Evolutionary conservation across 352 stramenopile genomes (phyloP), one percentile per base, ranked within the genome.

Genomic region (Phytophthora tentaculata): DNA sequence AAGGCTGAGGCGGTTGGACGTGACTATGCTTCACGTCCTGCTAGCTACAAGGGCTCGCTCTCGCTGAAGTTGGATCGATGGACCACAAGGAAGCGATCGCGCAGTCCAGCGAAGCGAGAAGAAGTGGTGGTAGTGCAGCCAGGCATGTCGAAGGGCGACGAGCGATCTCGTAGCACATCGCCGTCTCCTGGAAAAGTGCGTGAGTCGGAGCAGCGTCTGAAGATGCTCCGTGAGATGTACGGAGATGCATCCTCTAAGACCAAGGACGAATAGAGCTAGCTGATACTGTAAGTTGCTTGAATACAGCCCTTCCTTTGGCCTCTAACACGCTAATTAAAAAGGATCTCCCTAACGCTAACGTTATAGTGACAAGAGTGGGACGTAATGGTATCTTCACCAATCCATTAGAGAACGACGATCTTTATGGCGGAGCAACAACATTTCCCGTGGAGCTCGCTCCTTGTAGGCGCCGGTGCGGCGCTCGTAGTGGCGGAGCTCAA

Each of bases 31-130:
- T 79, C 89, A n/a, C 89, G 88, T 16, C 95, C 95, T 0, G 79
- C 84, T 16, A 96, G 90, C 56, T 98, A 98, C 74, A 97, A 98
- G 72, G 93, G 94, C 16, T 97, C 89, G 26, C 72, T 98, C 7
- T 97, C 91, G 45, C 79, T 98, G 41, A 97, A 97, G 58, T 70
- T 96, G 3, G 92, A 98, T 64, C 88, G 87, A 0, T 97, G 84
- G 71, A 97, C 90, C 51, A 94, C 76, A 4, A 76, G 84, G 13
- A 82, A 89, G 48, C 74, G 81, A 35, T 90, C 82, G 8, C 81
- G 77, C 20, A 96, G 88, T 56, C 90, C 86, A 20, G 62, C 73
- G 23, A 88, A 90, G 69, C 79, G 84, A 19, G 69, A 72, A 0
- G 81, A 92, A 32, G 28, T 32, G 53, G 72, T 84, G 28, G 56